phyloP scores from a whole-genome alignment of 2,329 filamentous ascomycete genomes.

The Aureobasidium sp. region DNA sequence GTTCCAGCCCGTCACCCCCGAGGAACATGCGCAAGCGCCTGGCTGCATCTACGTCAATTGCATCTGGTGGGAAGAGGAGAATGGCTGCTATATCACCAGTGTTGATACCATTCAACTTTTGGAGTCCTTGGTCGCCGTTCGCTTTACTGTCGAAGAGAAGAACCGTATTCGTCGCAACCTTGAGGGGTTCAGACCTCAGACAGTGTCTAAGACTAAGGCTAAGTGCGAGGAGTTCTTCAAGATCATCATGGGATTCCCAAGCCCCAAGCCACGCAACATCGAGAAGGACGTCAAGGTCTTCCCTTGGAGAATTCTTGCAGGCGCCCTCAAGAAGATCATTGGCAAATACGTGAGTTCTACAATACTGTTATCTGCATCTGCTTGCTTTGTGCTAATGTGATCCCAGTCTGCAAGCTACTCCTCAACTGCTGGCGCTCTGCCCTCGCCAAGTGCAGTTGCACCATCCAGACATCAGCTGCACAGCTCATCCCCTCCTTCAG shows the following conservation, averaged over 20 bases:
- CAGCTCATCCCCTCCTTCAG: slow-evolving; percentile 23
- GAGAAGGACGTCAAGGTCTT: slow-evolving; percentile 99
- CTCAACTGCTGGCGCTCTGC: slow-evolving; percentile 51
- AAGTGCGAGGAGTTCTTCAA: slow-evolving; percentile 97
- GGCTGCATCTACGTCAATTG: slow-evolving; percentile 94
- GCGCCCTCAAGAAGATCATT: slow-evolving; percentile 95
- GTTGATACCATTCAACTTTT: slow-evolving; percentile 96
- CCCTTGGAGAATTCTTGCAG: slow-evolving; percentile 82
- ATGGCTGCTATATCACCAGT: slow-evolving; percentile 87
- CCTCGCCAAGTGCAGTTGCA: slow-evolving; percentile 21
- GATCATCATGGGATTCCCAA: slow-evolving; percentile 94
- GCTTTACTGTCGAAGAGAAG: slow-evolving; percentile 96
- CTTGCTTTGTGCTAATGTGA: slow-evolving; percentile 6
- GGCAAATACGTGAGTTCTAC: slow-evolving; percentile 72
- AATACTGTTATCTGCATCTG: neutral
- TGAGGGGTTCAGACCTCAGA: slow-evolving; percentile 86
- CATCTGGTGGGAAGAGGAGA: slow-evolving; percentile 92
- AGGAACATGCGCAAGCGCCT: slow-evolving; percentile 59
- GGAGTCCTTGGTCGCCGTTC: slow-evolving; percentile 76
- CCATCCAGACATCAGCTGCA: slow-evolving; percentile 25
- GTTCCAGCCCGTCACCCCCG: slow-evolving; percentile 71
- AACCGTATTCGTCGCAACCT: slow-evolving; percentile 94
- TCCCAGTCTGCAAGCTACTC: slow-evolving; percentile 59
- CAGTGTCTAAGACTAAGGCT: slow-evolving; percentile 84
- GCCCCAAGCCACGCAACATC: slow-evolving; percentile 92